Percentiles rank a stretch among this genome's conserved stretches.
Conservation (phyloP, 2,329 filamentous ascomycete species). For the Tolypocladium cylindrosporum region DNA sequence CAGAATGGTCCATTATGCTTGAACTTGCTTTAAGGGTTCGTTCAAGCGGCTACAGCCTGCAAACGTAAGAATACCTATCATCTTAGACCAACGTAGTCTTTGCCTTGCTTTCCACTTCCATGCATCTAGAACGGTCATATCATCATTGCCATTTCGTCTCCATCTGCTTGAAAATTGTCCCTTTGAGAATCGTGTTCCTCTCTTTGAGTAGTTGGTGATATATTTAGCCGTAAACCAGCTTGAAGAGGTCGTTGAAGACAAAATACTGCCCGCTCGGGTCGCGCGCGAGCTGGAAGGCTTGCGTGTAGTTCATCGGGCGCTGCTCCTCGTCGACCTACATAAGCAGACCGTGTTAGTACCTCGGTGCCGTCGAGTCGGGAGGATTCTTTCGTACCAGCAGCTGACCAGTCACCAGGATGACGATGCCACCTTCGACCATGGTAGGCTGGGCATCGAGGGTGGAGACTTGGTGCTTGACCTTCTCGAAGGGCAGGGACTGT, state of each 20-base stretch:
- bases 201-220: neutral
- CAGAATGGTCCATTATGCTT: slow-evolving; percentile 3
- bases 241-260: slow-evolving; percentile 93
- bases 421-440: slow-evolving; percentile 52
- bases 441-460: slow-evolving; percentile 81
- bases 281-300: slow-evolving; percentile 75
- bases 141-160: neutral
- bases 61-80: slow-evolving; percentile 1
- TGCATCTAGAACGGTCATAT: neutral
- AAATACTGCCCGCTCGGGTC: slow-evolving; percentile 62
- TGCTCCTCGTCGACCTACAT: slow-evolving; percentile 76
- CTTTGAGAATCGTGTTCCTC: neutral
- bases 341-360: slow-evolving; percentile 1
- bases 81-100: slow-evolving; percentile 3
- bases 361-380: neutral
- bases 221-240: slow-evolving; percentile 60
- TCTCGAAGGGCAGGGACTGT: slow-evolving; percentile 68
- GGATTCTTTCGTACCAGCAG: slow-evolving; percentile 54
- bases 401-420: slow-evolving; percentile 82
- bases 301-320: slow-evolving; percentile 82
- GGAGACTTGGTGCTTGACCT: slow-evolving; percentile 67
- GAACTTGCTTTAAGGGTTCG: slow-evolving; percentile 2
- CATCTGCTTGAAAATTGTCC: neutral
- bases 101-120: neutral
- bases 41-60: slow-evolving; percentile 3